Conservation (phyloP, 805 yeast species). For the Kazachstania bromeliacearum region DNA sequence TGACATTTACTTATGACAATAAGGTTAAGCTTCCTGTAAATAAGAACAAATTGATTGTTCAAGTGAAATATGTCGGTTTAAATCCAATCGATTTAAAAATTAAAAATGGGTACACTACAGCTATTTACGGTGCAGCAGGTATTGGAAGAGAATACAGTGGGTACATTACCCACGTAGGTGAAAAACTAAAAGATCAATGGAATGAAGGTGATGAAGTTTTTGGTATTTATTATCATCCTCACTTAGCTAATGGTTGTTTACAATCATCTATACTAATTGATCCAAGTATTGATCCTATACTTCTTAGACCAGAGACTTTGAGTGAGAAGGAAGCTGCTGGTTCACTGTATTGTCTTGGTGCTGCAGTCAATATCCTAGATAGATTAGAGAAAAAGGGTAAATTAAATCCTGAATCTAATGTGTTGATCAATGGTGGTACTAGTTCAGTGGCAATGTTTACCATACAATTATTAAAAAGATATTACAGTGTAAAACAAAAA, state of each 20-base stretch:
- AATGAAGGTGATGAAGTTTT: constrained; percentile 55
- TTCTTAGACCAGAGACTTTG: constrained; percentile 40
- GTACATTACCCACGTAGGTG: constrained; percentile 45
- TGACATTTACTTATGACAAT: constrained; percentile 44
- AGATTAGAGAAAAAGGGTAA: constrained; percentile 17
- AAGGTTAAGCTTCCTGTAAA: constrained; percentile 42
- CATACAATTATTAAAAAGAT: constrained; percentile 48
- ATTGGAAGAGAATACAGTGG: constrained; percentile 69
- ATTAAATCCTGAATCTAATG: constrained; percentile 35
- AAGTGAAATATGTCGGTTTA: constrained; percentile 49
- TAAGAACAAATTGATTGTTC: constrained; percentile 42
- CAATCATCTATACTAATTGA: constrained; percentile 48
- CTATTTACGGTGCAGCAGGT: constrained; percentile 49
- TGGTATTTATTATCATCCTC: constrained; percentile 48
- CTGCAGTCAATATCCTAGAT: constrained; percentile 46
- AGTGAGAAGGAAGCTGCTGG: constrained; percentile 51
- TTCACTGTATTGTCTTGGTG: constrained; percentile 50
- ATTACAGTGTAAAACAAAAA: constrained; percentile 37
- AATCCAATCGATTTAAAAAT: constrained; percentile 61
- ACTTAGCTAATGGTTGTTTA: constrained; percentile 45
- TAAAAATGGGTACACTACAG: constrained; percentile 43
- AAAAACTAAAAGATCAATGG: constrained; percentile 31
- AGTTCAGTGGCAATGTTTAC: constrained; percentile 62
- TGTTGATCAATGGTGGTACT: constrained; percentile 68
- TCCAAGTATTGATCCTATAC: constrained; percentile 40